Evolutionary conservation across 495 filamentous ascomycete genomes (phyloP).

Genomic region (Cetradonia linearis): DNA sequence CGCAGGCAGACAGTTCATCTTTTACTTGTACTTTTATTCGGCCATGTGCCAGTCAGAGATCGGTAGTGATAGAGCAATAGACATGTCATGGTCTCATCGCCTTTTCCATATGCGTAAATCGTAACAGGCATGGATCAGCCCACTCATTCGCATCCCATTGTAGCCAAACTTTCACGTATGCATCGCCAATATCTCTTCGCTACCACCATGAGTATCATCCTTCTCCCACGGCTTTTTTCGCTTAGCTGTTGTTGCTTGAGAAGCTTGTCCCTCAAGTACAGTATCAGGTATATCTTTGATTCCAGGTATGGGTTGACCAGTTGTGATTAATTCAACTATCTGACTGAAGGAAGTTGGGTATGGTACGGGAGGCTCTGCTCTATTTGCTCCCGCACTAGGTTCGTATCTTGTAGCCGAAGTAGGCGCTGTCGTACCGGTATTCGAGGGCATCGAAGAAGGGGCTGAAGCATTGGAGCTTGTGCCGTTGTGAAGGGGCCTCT

Average conservation of each 20-base stretch:
- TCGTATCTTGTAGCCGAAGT: neutral
- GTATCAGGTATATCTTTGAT: slow-evolving; percentile 84
- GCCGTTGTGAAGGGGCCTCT: slow-evolving; percentile 1
- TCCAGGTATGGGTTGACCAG: slow-evolving; percentile 74
- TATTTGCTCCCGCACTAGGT: neutral
- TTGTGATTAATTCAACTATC: slow-evolving; percentile 80
- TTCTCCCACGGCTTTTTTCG: slow-evolving; percentile 79
- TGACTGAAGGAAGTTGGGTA: slow-evolving; percentile 84
- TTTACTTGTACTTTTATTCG: slow-evolving; percentile 15
- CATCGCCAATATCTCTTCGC: neutral
- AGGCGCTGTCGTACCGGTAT: neutral
- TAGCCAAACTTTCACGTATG: neutral
- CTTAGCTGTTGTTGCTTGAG: slow-evolving; percentile 40
- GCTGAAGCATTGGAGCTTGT: slow-evolving; percentile 1
- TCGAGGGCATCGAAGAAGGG: neutral
- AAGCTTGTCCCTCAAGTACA: slow-evolving; percentile 55
- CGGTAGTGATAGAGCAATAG: slow-evolving; percentile 9
- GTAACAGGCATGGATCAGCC: neutral
- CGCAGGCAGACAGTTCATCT: slow-evolving; percentile 8
- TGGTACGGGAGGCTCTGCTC: slow-evolving; percentile 30
- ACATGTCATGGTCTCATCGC: neutral
- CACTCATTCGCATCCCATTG: neutral
- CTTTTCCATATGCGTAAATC: neutral
- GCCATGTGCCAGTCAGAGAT: neutral
- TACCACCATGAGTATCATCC: slow-evolving; percentile 21